Evolutionary conservation across 805 yeast species (phyloP).

Genomic region (Kodamaea lidongshanica): DNA sequence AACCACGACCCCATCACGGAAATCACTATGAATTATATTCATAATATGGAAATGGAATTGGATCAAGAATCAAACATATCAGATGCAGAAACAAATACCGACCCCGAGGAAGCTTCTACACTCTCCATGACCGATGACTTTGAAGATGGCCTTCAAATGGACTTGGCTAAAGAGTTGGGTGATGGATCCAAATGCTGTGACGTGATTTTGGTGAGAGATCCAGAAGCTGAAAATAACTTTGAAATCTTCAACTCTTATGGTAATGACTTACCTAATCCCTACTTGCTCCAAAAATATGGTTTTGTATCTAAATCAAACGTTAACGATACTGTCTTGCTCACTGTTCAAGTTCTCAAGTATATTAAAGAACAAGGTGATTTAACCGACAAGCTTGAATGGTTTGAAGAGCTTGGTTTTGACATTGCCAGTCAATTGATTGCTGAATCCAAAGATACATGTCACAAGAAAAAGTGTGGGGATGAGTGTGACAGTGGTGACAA

Average conservation of each 20-base stretch:
- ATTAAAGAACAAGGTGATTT: slow-evolving; percentile 27
- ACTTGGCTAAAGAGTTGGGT: slow-evolving; percentile 28
- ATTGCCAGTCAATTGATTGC: slow-evolving; percentile 22
- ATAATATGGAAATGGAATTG: slow-evolving; percentile 19
- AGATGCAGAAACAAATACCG: slow-evolving; percentile 14
- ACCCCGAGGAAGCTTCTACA: slow-evolving; percentile 18
- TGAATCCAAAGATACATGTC: slow-evolving; percentile 5
- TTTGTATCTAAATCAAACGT: slow-evolving; percentile 48
- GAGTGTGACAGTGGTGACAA: slow-evolving; percentile 9
- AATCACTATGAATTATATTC: slow-evolving; percentile 27
- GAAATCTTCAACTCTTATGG: slow-evolving; percentile 87
- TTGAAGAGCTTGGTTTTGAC: slow-evolving; percentile 41
- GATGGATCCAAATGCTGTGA: slow-evolving; percentile 59
- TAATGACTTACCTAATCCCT: slow-evolving; percentile 53
- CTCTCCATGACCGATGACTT: slow-evolving; percentile 13
- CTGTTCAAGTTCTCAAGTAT: slow-evolving; percentile 40
- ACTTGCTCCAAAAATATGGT: slow-evolving; percentile 71
- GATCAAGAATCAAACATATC: slow-evolving; percentile 9
- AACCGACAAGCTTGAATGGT: slow-evolving; percentile 42
- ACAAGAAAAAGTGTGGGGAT: slow-evolving; percentile 5
- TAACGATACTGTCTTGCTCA: slow-evolving; percentile 54
- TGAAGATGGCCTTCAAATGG: slow-evolving; percentile 18
- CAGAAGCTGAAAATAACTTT: slow-evolving; percentile 33
- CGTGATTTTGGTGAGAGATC: slow-evolving; percentile 43
- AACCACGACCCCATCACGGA: slow-evolving; percentile 14